A percentile compares a stretch with the other conserved stretches of the same genome.
These are phyloP conservation scores for Onygenales sp. DNA, from an alignment of 2,329 filamentous ascomycete genomes.

Conservation along the genomic window DNA sequence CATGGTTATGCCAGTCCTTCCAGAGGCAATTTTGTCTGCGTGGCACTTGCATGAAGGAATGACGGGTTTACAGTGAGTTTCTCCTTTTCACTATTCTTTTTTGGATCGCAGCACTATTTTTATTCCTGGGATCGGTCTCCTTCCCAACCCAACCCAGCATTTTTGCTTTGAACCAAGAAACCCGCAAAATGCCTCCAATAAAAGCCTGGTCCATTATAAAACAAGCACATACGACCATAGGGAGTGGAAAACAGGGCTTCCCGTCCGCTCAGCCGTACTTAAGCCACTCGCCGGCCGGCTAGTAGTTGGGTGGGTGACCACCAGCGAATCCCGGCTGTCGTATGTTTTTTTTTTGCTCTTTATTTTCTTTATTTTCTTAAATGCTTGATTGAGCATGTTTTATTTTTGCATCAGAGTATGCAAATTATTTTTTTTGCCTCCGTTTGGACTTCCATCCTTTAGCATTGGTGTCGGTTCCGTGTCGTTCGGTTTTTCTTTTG, in stretches of 20 bases:
- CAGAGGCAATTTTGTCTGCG: conserved; percentile 42
- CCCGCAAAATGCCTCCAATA: conserved; percentile 7
- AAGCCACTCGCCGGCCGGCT: conserved; percentile 39
- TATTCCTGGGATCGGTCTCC: not conserved
- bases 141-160: not conserved
- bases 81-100: not conserved
- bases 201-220: not conserved
- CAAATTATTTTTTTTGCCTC: not conserved
- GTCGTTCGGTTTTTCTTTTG: not conserved
- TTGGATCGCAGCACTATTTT: too few species aligned
- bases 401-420: too few species aligned
- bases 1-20: conserved; percentile 68
- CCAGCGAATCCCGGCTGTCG: conserved; percentile 39
- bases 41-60: conserved; percentile 55
- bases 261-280: conserved; percentile 41
- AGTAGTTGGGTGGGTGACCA: conserved; percentile 42
- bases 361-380: not conserved
- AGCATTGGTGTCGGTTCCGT: not conserved
- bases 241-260: conserved; percentile 40
- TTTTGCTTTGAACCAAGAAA: not conserved
- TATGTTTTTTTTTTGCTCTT: conserved; percentile 29
- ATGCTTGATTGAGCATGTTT: conserved; percentile 1
- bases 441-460: not conserved
- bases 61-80: conserved; percentile 35
- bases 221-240: conserved; percentile 35